Evolutionary conservation across 768 basidiomycete species (phyloP).

Genomic region (Termitomyces sp.): DNA sequence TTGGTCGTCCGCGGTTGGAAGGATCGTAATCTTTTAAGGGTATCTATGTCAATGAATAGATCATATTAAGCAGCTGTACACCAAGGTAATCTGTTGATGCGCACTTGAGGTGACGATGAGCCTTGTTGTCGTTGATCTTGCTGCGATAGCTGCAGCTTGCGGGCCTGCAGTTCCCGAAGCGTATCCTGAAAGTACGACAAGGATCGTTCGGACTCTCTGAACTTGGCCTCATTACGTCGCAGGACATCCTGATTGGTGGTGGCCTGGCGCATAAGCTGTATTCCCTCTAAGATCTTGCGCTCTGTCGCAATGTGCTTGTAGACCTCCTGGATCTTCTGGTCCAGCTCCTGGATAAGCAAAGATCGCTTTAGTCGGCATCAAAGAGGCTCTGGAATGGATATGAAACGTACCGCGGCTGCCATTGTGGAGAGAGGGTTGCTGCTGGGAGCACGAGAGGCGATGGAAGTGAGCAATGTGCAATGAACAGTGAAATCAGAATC

Average conservation of each 20-base stretch:
- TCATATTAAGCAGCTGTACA: neutral
- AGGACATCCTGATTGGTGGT: slow-evolving; percentile 87
- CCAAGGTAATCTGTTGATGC: neutral
- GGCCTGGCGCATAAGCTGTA: slow-evolving; percentile 73
- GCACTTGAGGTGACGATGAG: slow-evolving; percentile 42
- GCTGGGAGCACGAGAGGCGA: slow-evolving; percentile 14
- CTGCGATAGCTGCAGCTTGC: slow-evolving; percentile 65
- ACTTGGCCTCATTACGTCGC: slow-evolving; percentile 77
- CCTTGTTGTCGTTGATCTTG: slow-evolving; percentile 51
- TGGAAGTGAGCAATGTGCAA: slow-evolving; percentile 16
- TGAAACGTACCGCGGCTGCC: slow-evolving; percentile 20
- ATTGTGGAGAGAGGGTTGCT: slow-evolving; percentile 19
- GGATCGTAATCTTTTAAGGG: slow-evolving; percentile 53
- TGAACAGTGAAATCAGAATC: slow-evolving; percentile 22
- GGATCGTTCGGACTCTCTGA: slow-evolving; percentile 81
- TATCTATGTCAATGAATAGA: slow-evolving; percentile 32
- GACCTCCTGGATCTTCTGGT: slow-evolving; percentile 92
- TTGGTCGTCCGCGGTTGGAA: slow-evolving; percentile 33
- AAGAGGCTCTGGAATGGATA: slow-evolving; percentile 9
- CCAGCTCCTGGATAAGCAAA: slow-evolving; percentile 53
- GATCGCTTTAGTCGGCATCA: slow-evolving; percentile 22
- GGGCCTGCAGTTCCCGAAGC: slow-evolving; percentile 76
- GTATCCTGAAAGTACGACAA: slow-evolving; percentile 87
- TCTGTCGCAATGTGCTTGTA: slow-evolving; percentile 89
- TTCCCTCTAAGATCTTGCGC: slow-evolving; percentile 88